A percentile compares a stretch with the other conserved stretches of the same genome.
phyloP scores from a whole-genome alignment of 495 filamentous ascomycete genomes.

The Pyronema domesticum region DNA sequence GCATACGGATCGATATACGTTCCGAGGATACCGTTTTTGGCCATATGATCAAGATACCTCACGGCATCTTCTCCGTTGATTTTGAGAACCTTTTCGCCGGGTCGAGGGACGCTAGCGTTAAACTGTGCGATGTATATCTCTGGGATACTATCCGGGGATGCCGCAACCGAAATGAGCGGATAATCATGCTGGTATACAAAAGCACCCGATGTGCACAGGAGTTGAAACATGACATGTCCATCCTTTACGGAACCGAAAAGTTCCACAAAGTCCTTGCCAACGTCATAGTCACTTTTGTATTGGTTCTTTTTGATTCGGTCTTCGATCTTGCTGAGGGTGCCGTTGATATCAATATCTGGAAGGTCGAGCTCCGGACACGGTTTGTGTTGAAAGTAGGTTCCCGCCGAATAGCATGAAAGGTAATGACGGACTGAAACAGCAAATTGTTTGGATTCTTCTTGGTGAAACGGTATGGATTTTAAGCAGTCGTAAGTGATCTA shows the following conservation, averaged over 20 bases:
- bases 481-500: slow-evolving; percentile 10
- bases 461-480: slow-evolving; percentile 7
- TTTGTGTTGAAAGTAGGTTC: slow-evolving; percentile 13
- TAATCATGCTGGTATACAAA: slow-evolving; percentile 10
- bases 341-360: slow-evolving; percentile 11
- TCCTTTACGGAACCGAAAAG: slow-evolving; percentile 17
- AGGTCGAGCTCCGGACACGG: slow-evolving; percentile 19
- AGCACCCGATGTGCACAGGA: slow-evolving; percentile 4
- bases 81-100: slow-evolving; percentile 7
- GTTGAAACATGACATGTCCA: slow-evolving; percentile 8
- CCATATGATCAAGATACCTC: slow-evolving; percentile 10
- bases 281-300: slow-evolving; percentile 13
- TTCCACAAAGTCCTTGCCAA: slow-evolving; percentile 14
- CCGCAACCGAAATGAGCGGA: slow-evolving; percentile 8
- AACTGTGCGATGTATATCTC: slow-evolving; percentile 2
- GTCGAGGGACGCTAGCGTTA: background rate
- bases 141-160: slow-evolving; percentile 8
- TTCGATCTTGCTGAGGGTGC: slow-evolving; percentile 11
- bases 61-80: slow-evolving; percentile 9
- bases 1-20: slow-evolving; percentile 20
- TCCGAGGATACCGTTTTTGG: slow-evolving; percentile 9
- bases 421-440: slow-evolving; percentile 3
- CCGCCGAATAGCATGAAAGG: slow-evolving; percentile 17
- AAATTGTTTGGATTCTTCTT: slow-evolving; percentile 2
- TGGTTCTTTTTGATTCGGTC: background rate